phyloP scores from a whole-genome alignment of 2,329 filamentous ascomycete species.

The Curvularia sp. region DNA sequence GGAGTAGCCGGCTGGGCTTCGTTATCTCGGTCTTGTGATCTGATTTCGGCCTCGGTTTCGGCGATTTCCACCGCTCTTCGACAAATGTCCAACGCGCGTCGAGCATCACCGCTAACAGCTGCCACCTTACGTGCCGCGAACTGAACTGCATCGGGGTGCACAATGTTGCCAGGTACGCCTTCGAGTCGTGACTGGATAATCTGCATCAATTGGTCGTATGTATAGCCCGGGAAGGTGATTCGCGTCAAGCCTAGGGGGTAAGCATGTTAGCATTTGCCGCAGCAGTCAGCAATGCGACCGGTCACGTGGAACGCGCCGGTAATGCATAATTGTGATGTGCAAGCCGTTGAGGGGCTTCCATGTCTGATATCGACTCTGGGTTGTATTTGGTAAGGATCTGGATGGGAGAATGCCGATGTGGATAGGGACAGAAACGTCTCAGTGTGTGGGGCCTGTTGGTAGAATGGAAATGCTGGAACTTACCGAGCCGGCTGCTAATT shows the following conservation, averaged over 20 bases:
- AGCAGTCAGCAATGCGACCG: conserved; percentile 26
- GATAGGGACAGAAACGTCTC: conserved; percentile 6
- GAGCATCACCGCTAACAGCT: conserved; percentile 91
- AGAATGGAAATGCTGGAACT: conserved; percentile 33
- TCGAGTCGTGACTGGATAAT: conserved; percentile 95
- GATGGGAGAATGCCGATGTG: background rate
- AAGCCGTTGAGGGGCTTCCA: conserved; percentile 25
- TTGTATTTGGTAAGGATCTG: conserved; percentile 18
- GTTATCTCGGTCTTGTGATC: conserved; percentile 41
- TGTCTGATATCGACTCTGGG: conserved; percentile 27
- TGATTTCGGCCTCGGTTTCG: conserved; percentile 75
- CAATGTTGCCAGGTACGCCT: conserved; percentile 86
- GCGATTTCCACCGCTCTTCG: conserved; percentile 93
- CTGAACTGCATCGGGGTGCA: conserved; percentile 91
- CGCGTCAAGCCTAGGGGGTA: conserved; percentile 72
- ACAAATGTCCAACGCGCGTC: conserved; percentile 93
- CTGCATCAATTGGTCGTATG: conserved; percentile 94
- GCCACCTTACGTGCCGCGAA: conserved; percentile 97
- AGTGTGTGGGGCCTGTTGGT: conserved; percentile 26
- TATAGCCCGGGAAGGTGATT: conserved; percentile 97
- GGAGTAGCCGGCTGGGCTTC: conserved; percentile 64
- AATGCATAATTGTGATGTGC: conserved; percentile 25
- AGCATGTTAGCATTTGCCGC: conserved; percentile 43
- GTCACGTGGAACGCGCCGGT: conserved; percentile 26
- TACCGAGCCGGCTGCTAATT: conserved; percentile 79